These are phyloP conservation scores for Apiosordaria backusii DNA, from an alignment of 495 filamentous ascomycete genomes.

Conservation along the genomic window DNA sequence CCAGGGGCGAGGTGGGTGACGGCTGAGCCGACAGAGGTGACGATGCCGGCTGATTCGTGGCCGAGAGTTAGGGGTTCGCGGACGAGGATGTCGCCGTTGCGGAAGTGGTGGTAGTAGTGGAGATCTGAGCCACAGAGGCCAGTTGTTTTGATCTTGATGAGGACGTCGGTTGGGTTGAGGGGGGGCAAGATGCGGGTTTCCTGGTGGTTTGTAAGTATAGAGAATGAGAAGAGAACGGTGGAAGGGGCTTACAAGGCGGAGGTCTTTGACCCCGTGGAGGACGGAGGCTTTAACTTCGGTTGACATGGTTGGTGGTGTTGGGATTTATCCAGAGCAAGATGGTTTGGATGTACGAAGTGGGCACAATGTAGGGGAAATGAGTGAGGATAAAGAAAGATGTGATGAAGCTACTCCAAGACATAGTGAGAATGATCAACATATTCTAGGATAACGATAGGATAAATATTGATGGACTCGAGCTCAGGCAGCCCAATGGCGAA, in stretches of 20 bases:
- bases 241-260: slow-evolving; percentile 54
- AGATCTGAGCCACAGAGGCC: slow-evolving; percentile 68
- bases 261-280: slow-evolving; percentile 64
- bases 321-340: not conserved
- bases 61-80: slow-evolving; percentile 60
- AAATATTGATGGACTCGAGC: not conserved
- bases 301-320: slow-evolving; percentile 21
- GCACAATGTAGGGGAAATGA: not conserved
- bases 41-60: slow-evolving; percentile 58
- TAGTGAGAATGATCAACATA: not conserved
- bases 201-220: slow-evolving; percentile 28
- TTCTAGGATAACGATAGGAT: not conserved
- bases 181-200: slow-evolving; percentile 43
- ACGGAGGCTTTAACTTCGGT: slow-evolving; percentile 57
- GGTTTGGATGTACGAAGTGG: not conserved
- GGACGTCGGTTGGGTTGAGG: slow-evolving; percentile 51
- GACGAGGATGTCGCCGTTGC: slow-evolving; percentile 64
- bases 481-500: not conserved
- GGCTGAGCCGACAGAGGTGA: slow-evolving; percentile 51
- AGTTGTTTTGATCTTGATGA: slow-evolving; percentile 55
- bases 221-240: not conserved
- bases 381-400: not conserved
- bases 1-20: slow-evolving; percentile 49
- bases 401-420: not conserved
- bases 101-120: slow-evolving; percentile 65